Conservation (phyloP, 805 yeast genomes). For the Brettanomyces sp. region DNA sequence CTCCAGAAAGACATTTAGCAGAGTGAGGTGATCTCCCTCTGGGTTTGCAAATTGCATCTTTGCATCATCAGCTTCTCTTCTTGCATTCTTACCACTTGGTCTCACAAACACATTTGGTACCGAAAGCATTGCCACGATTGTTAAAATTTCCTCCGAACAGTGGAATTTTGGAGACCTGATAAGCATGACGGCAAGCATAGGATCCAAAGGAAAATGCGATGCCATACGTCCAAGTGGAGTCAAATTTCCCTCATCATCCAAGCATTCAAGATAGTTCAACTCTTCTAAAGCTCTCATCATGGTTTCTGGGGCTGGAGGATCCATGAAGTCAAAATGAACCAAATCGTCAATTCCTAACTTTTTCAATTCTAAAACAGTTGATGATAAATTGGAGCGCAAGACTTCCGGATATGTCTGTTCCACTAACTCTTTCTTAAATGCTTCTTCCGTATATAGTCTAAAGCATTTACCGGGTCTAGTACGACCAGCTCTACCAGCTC, state of each 20-base stretch:
- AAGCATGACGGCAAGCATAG: slow-evolving; percentile 87
- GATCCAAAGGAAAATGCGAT: slow-evolving; percentile 91
- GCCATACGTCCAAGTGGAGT: slow-evolving; percentile 87
- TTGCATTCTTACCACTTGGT: slow-evolving; percentile 76
- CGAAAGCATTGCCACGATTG: slow-evolving; percentile 82
- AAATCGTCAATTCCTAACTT: slow-evolving; percentile 92
- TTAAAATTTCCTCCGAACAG: slow-evolving; percentile 82
- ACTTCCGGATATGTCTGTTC: slow-evolving; percentile 97
- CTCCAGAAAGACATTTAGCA: slow-evolving; percentile 80
- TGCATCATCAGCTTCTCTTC: slow-evolving; percentile 85
- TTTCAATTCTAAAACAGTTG: slow-evolving; percentile 86
- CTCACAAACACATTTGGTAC: slow-evolving; percentile 94
- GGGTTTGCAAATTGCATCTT: slow-evolving; percentile 84
- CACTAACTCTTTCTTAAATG: slow-evolving; percentile 84
- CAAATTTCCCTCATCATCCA: slow-evolving; percentile 84
- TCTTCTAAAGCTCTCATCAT: slow-evolving; percentile 99
- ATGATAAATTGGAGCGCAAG: slow-evolving; percentile 79
- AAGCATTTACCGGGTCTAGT: slow-evolving; percentile 96
- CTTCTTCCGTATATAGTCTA: slow-evolving; percentile 93
- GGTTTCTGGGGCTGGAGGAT: slow-evolving; percentile 99
- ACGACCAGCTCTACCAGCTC: slow-evolving; percentile 98
- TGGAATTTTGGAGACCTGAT: slow-evolving; percentile 78
- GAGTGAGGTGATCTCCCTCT: slow-evolving; percentile 89
- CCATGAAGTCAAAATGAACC: slow-evolving; percentile 98
- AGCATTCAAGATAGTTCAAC: slow-evolving; percentile 79